phyloP scores from a whole-genome alignment of 179 eudicot genomes.

The Carnegiea gigantea region DNA sequence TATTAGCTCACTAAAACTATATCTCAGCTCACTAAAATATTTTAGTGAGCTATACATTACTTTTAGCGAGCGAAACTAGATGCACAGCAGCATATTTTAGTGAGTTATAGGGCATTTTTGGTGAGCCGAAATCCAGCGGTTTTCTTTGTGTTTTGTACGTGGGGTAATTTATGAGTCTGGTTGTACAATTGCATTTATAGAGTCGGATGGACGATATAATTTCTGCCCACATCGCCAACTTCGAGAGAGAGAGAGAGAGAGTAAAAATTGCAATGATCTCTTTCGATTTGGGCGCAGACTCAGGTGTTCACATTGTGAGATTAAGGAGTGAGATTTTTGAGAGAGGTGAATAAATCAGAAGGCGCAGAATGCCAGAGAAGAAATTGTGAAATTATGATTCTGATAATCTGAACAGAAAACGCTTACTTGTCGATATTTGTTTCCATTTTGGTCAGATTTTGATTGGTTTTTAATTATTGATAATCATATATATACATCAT shows the following conservation, averaged over 20 bases:
- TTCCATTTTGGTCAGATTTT: not conserved
- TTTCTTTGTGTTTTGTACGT: no score
- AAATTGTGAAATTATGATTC: not conserved
- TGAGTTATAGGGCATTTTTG: no score
- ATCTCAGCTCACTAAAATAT: no score
- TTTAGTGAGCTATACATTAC: no score
- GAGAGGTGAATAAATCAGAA: not conserved
- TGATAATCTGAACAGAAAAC: not conserved
- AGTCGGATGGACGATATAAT: no score
- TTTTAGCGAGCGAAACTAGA: no score
- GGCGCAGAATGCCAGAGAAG: not conserved
- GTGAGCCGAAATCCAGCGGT: no score
- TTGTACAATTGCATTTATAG: no score
- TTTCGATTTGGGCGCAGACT: not conserved
- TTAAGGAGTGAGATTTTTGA: not conserved
- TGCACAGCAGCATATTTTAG: no score
- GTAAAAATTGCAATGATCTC: not conserved
- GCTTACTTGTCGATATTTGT: not conserved
- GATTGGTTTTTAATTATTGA: not conserved
- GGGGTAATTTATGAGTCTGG: no score
- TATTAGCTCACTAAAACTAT: no score
- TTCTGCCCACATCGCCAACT: slow-evolving; percentile 1
- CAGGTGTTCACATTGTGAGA: not conserved
- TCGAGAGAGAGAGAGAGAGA: not conserved
- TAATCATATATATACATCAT: not conserved